Base-by-base conservation (phyloP, 2,329 filamentous ascomycete species). In the Lachnellula occidentalis region DNA sequence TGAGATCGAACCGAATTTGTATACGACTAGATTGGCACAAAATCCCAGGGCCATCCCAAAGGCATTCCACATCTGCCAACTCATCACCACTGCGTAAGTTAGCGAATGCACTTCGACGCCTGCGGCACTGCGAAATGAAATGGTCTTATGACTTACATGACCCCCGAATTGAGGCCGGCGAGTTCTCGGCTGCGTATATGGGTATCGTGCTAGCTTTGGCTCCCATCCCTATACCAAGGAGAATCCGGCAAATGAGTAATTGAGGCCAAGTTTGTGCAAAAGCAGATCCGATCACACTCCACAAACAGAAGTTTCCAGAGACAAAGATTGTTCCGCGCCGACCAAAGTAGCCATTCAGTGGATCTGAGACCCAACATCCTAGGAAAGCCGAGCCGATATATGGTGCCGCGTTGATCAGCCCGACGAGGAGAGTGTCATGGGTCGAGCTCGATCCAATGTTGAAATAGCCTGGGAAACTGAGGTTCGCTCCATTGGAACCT, bases 211-310 rank as follows among this genome's bases (percentile, higher is more conserved):
- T 76, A 19, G 83, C 83, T 67, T 91, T 91, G 15, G 86, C 78
- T 27, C 88, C 88, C 74, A 92, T 90, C 1, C 86, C 88, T 45
- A 94, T 81, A 9, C 90, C 90, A 17, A 90, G 77, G 31, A 78
- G 72, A 56, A 92, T 78, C 42, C 90, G 83, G 48, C 83, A 85
- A 42, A 81, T 76, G 55, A 94, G 78, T 61, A 91, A 80, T 64
- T 89, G 81, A 67, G 75, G 77, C 87, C 88, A 92, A 0, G 78
- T 84, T 58, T 87, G 81, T 5, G 51, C 84, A 41, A 56, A 52
- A 17, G 49, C 54, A 45, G 54, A 56, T 15, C 54, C 54, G 22
- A 56, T 22, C 15, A 52, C 49, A 9, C 48, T 37, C 43, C 43
- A 51, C 8, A 56, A 82, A 60, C 90, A 83, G 60, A 89, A 76